A percentile compares a stretch with the other conserved stretches of the same genome.
These are phyloP conservation scores for Musa troglodytarum DNA, from an alignment of 176 grass and related monocot species.

Conservation along the genomic window DNA sequence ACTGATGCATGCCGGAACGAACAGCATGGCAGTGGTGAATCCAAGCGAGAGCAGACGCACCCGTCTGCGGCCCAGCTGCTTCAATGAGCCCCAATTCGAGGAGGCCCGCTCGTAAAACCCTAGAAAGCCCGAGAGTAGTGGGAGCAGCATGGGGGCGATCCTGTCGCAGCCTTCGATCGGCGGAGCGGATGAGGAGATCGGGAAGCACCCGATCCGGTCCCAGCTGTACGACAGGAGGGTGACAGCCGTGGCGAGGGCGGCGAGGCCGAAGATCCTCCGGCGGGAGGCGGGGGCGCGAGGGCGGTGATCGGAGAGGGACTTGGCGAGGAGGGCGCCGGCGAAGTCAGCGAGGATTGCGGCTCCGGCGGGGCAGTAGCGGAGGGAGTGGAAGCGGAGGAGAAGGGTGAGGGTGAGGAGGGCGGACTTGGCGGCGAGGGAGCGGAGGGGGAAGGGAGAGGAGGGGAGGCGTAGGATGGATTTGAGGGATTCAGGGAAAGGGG, in stretches of 20 bases:
- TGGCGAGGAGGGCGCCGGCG: slow-evolving; percentile 50
- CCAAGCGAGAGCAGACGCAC: slow-evolving; percentile 23
- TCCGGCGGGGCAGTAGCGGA: slow-evolving; percentile 43
- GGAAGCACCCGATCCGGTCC: slow-evolving; percentile 44
- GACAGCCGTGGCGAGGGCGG: slow-evolving; percentile 38
- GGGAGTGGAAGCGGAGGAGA: slow-evolving; percentile 44
- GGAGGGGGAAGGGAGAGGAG: slow-evolving; percentile 12
- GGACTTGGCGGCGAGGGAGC: slow-evolving; percentile 27
- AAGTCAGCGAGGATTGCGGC: slow-evolving; percentile 64
- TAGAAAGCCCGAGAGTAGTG: slow-evolving; percentile 57
- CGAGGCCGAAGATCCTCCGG: slow-evolving; percentile 18
- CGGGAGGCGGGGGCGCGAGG: background rate
- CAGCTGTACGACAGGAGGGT: slow-evolving; percentile 33
- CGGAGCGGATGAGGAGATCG: slow-evolving; percentile 20
- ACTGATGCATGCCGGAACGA: slow-evolving; percentile 39
- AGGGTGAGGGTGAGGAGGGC: slow-evolving; percentile 48
- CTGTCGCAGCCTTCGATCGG: slow-evolving; percentile 30
- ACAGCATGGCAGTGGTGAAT: slow-evolving; percentile 49
- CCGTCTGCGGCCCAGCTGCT: slow-evolving; percentile 32
- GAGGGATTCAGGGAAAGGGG: slow-evolving; percentile 30
- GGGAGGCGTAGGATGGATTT: slow-evolving; percentile 25
- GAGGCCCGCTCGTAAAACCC: slow-evolving; percentile 41
- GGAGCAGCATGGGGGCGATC: slow-evolving; percentile 27
- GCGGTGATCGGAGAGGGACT: slow-evolving; percentile 39
- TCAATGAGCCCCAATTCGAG: slow-evolving; percentile 29